Base-by-base conservation (phyloP, 2,329 filamentous ascomycete genomes). In the Periconia sp. region DNA sequence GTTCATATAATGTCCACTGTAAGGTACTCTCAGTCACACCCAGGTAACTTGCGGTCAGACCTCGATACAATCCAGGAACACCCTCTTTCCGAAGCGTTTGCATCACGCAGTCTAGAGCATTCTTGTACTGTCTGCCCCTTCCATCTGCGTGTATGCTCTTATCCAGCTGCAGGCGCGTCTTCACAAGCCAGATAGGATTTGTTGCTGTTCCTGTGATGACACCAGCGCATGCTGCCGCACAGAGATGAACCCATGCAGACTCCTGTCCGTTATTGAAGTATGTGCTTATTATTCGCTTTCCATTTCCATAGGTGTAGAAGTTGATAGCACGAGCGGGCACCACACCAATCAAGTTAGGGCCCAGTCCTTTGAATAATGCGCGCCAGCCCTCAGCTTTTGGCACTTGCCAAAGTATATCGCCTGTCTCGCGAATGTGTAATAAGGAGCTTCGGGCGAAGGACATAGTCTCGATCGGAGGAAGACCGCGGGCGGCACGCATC, bases 151-250 rank as follows among this genome's bases (percentile, higher is more conserved):
- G 88, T 49, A 86, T 84, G 69, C 90, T 90, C 78, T 92, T 95
- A 78, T 97, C 92, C 33, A 97, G 83, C 76, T 97, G 92, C 63
- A 97, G 73, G 31, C 92, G 82, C 41, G 92, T 97, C 81, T 97
- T 97, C 69, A 97, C 86, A 58, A 97, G 83, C 92, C 92, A 97
- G 68, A 97, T 96, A 1, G 92, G 92, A 74, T 97, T 97, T 37
- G 92, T 97, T 19, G 89, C 90, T 1, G 93, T 97, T 45, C 90
- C 90, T 0, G 93, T 97, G 7, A 88, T 87, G 42, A 97, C 84
- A 2, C 92, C 92, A 1, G 92, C 92, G 15, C 83, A 81, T 1
- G 89, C 85, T 6, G 90, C 92, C 1, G 91, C 87, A 45, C 84
- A 78, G 9, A 96, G 80, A 71, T 96, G 91, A 11, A 96, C 86